Base-by-base conservation (phyloP, 108 stramenopile species). In the Fragilaria radians region DNA sequence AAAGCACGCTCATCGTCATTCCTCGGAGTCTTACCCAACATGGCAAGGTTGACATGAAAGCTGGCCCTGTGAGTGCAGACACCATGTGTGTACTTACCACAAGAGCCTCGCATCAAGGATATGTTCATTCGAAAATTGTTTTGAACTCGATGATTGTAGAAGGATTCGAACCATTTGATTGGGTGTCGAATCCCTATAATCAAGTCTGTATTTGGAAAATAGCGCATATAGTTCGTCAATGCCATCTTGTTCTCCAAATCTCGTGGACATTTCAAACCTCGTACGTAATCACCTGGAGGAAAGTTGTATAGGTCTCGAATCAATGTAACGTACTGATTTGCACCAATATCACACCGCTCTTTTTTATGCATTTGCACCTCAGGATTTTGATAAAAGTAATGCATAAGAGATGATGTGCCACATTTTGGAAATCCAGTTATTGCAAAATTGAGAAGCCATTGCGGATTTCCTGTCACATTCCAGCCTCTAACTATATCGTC, bases 371-470 rank as follows among this genome's bases (percentile, higher is more conserved):
- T 5, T 62, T 48, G 33, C 51, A 79, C 17, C 30, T 46, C 30
- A 52, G 17, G 5, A 60, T 65, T 46, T 77, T 47, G 0, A 34
- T 28, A 4, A 60, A 49, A 1, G 32, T 33, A 29, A 53, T 64
- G 48, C 67, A 68, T 3, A 63, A 80, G 45, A n/a, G 74, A 59
- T 4, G 82, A 67, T 0, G 82, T 83, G 5, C 78, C 82, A 31
- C 66, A 70, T 54, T 83, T 83, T 29, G 74, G 74, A 53, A 78
- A 78, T 25, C 72, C 82, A 3, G 74, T 55, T 46, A 83, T 80
- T 17, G 76, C 69, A 65, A 83, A 83, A 51, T 83, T 42, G 14
- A 42, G 36, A 14, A 42, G 36, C 36, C 36, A 42, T 42, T 42
- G 36, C 11, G 36, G 36, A 42, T 42, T 14, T 7, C 36, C 36